Conservation (phyloP, 2,329 filamentous ascomycete genomes). For the Neopestalotiopsis sp. region DNA sequence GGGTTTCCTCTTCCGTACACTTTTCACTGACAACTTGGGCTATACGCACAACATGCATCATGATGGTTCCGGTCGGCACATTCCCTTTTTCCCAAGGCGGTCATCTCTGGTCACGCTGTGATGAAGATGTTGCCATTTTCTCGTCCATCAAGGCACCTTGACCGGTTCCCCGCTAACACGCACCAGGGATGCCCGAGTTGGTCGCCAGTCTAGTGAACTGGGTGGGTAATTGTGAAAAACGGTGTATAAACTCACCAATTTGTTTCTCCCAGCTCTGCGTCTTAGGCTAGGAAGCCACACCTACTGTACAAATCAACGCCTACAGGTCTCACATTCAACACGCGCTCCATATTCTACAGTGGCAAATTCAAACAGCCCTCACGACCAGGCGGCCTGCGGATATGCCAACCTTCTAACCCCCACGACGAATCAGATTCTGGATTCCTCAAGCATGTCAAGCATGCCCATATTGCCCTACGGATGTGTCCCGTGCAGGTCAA, state of each 20-base stretch:
- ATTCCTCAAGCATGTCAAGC: neutral
- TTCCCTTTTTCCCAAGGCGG: neutral
- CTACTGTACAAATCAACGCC: too few species aligned
- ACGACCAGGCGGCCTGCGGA: neutral
- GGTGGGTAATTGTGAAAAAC: neutral
- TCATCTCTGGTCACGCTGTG: neutral
- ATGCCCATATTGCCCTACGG: neutral
- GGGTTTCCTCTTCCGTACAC: neutral
- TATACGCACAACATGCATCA: neutral
- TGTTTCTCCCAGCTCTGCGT: too few species aligned
- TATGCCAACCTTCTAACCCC: neutral
- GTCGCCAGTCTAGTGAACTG: neutral
- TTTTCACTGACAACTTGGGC: neutral
- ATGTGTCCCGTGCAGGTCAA: constrained; percentile 5
- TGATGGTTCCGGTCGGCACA: neutral
- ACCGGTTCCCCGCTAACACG: neutral
- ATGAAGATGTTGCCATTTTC: neutral
- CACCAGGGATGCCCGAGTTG: neutral
- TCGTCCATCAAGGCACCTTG: neutral
- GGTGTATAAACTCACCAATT: too few species aligned
- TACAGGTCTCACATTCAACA: too few species aligned
- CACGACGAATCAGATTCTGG: constrained; percentile 3
- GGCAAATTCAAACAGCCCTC: neutral
- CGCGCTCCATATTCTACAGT: neutral
- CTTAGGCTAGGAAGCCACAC: too few species aligned